Evolutionary conservation across 2,329 filamentous ascomycete species (phyloP).

Genomic region (Clonostachys chloroleuca): DNA sequence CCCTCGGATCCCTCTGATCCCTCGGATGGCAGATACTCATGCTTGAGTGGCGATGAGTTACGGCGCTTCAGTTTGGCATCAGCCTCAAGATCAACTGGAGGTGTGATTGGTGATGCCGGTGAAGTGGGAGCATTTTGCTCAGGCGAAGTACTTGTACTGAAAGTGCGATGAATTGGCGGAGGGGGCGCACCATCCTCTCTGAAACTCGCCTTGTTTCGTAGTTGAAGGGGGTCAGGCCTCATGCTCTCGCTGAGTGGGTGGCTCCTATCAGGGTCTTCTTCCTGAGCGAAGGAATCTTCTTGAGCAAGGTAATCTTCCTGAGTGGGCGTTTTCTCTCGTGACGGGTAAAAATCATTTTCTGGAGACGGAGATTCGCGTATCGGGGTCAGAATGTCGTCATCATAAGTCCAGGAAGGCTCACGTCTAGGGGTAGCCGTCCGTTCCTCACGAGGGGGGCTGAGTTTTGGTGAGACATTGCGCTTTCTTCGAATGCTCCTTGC

Average conservation of each 20-base stretch:
- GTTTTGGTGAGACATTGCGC: conserved; percentile 9
- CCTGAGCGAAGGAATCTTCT: conserved; percentile 2
- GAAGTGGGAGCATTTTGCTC: conserved; percentile 11
- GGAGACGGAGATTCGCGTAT: neutral
- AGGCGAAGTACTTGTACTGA: conserved; percentile 25
- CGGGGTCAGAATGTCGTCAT: neutral
- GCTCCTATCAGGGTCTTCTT: conserved; percentile 12
- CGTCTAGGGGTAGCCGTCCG: conserved; percentile 19
- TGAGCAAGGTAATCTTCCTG: conserved; percentile 13
- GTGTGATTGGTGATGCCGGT: conserved; percentile 19
- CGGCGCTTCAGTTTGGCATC: conserved; percentile 56
- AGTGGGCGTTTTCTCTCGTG: conserved; percentile 25
- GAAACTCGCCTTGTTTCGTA: conserved; percentile 16
- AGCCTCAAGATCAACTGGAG: conserved; percentile 39
- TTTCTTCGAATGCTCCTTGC: conserved; percentile 16
- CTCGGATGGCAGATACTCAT: conserved; percentile 89
- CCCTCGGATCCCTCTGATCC: conserved; percentile 57
- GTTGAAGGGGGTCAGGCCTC: conserved; percentile 27
- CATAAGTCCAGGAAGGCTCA: conserved; percentile 10
- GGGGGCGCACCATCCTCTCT: conserved; percentile 53
- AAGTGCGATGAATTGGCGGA: conserved; percentile 47
- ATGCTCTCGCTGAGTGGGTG: conserved; percentile 27
- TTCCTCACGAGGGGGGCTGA: conserved; percentile 11
- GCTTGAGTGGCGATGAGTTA: conserved; percentile 89
- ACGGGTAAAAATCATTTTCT: neutral